A percentile compares a stretch with the other conserved stretches of the same genome.
Conservation (phyloP, 2,329 filamentous ascomycete genomes). For the Aspergillus calidoustus region DNA sequence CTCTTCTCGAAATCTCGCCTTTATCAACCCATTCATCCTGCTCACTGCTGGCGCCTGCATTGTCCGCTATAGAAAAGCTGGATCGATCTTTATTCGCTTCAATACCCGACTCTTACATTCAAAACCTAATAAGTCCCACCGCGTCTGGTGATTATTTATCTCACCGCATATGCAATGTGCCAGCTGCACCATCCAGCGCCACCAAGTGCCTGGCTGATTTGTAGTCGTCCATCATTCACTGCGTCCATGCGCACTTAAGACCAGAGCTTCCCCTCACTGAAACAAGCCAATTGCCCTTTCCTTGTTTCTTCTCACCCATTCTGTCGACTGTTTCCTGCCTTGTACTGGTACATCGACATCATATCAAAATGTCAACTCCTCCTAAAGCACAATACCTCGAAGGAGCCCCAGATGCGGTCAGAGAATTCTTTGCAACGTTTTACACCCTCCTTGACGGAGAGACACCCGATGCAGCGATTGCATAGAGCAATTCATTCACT, state of each 20-base stretch:
- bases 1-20: too few species aligned
- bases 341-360: not conserved
- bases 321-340: not conserved
- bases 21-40: too few species aligned
- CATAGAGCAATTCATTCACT: not conserved
- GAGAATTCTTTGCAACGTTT: not conserved
- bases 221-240: not conserved
- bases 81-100: too few species aligned
- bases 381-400: not conserved
- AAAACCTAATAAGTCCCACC: not conserved
- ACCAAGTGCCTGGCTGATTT: not conserved
- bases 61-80: too few species aligned
- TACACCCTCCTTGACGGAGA: slow-evolving; percentile 3
- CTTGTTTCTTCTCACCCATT: not conserved
- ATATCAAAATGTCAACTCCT: not conserved
- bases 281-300: too few species aligned
- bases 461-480: not conserved
- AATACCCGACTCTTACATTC: not conserved
- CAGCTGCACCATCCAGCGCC: not conserved
- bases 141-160: not conserved
- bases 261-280: too few species aligned
- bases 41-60: too few species aligned
- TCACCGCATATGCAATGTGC: not conserved
- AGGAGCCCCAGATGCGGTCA: not conserved
- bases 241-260: not conserved